Evolutionary conservation across 441 rosid genomes (phyloP).

Genomic region (Croton laevigatus): DNA sequence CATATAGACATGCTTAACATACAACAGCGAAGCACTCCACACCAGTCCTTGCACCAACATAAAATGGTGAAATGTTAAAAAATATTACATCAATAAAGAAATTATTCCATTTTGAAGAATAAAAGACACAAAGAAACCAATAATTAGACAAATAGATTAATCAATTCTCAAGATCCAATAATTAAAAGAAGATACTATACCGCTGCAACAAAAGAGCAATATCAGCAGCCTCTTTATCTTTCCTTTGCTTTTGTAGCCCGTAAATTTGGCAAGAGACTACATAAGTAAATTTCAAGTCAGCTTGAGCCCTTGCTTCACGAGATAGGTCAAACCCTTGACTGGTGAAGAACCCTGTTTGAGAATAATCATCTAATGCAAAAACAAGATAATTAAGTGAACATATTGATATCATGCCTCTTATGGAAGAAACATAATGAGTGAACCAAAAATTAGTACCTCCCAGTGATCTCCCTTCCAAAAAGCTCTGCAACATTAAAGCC

Average conservation of each 20-base stretch:
- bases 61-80: neutral
- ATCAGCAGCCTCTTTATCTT: slow-evolving; percentile 87
- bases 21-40: neutral
- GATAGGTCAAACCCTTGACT: slow-evolving; percentile 75
- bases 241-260: slow-evolving; percentile 92
- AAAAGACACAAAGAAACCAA: neutral
- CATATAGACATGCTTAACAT: neutral
- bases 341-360: slow-evolving; percentile 41
- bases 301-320: slow-evolving; percentile 87
- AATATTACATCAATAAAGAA: neutral
- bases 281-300: slow-evolving; percentile 91
- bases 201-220: slow-evolving; percentile 86
- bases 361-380: slow-evolving; percentile 49
- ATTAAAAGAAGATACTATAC: slow-evolving; percentile 28
- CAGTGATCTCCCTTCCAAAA: slow-evolving; percentile 66
- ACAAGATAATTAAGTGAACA: slow-evolving; percentile 22
- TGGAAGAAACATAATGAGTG: slow-evolving; percentile 14
- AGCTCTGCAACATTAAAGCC: slow-evolving; percentile 96
- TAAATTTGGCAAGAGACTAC: slow-evolving; percentile 98
- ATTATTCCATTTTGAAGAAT: slow-evolving; percentile 7
- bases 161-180: neutral
- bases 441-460: slow-evolving; percentile 52
- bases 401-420: slow-evolving; percentile 12
- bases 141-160: slow-evolving; percentile 8
- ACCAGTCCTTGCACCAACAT: neutral